Conservation (phyloP, 345 rosid species). For the Geranium brycei region DNA sequence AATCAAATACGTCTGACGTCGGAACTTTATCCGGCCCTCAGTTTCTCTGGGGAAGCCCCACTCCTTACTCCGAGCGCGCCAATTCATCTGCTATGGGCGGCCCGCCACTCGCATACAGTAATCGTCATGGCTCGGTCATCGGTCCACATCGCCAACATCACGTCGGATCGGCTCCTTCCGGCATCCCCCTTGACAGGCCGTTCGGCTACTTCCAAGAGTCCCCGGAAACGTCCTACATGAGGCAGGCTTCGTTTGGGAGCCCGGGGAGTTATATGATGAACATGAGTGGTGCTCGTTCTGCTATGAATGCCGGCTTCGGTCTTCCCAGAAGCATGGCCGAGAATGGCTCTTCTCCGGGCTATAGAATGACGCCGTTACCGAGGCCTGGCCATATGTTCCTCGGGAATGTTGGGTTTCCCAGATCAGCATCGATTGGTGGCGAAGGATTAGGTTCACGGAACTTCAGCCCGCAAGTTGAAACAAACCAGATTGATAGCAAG, state of each 20-base stretch:
- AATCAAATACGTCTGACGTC: slow-evolving; percentile 37
- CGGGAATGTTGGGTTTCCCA: slow-evolving; percentile 39
- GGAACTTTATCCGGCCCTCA: slow-evolving; percentile 73
- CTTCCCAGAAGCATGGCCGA: slow-evolving; percentile 39
- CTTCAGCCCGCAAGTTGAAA: slow-evolving; percentile 29
- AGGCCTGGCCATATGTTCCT: slow-evolving; percentile 29
- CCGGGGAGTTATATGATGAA: slow-evolving; percentile 36
- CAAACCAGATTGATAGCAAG: slow-evolving; percentile 42
- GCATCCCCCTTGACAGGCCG: slow-evolving; percentile 62
- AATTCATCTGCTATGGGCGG: slow-evolving; percentile 41
- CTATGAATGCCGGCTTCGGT: slow-evolving; percentile 35
- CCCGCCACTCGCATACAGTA: slow-evolving; percentile 38
- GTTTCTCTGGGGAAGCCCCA: slow-evolving; percentile 90
- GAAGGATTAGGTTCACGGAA: slow-evolving; percentile 41
- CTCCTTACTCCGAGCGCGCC: slow-evolving; percentile 37
- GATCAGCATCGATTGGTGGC: slow-evolving; percentile 22
- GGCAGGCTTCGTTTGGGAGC: slow-evolving; percentile 39
- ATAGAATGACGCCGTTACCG: slow-evolving; percentile 43
- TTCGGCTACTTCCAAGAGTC: slow-evolving; percentile 71
- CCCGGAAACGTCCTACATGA: slow-evolving; percentile 55
- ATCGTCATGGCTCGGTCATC: slow-evolving; percentile 34
- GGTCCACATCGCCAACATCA: slow-evolving; percentile 49
- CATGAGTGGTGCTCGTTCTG: slow-evolving; percentile 23
- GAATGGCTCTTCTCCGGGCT: slow-evolving; percentile 41
- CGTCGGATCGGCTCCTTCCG: slow-evolving; percentile 90